Base-by-base conservation (phyloP, 169 alveolate genomes). In the Cryptosporidium parvum region DNA sequence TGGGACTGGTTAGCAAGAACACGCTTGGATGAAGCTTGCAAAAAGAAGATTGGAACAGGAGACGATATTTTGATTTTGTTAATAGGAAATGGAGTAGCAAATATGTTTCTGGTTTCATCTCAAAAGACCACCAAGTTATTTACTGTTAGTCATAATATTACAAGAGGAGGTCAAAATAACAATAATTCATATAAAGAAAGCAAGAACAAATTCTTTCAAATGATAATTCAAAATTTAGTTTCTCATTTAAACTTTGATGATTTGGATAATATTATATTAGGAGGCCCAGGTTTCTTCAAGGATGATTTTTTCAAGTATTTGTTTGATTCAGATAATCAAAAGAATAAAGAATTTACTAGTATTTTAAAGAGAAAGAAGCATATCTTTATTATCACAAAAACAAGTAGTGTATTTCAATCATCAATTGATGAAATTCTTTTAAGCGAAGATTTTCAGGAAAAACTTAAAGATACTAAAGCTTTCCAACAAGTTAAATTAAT, bases 1-100 rank as follows among this genome's bases (percentile, higher is more conserved):
- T 80, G 89, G 89, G 89, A 80, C 51, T 80, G 89, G 89, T 18
- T 80, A 33, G 56, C 75, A 29, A 59, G 68, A 51, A 62, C 52
- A 29, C 73, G 75, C 12, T 29, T 80, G n/a, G 56, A 37, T 12
- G 89, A 80, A 26, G 62, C 61, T 23, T 61, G 69, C 16, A 65
- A 65, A 14, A 65, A 80, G 62, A 62, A 59, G 44, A 31, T 42
- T 21, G 89, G 73, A 5, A 7, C 73, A 1, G 52, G 52, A 18
- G 68, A 80, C 14, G 89, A 80, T 39, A 80, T 80, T 26, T 62
- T 59, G 44, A 42, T 80, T 7, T 51, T 80, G 33, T n/a, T 80
- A 35, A 65, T 80, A 31, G 89, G 75, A 7, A 80, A 65, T 29
- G 89, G 89, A 5, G 35, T 59, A 9, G 72, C 89, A 37, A 80